Evolutionary conservation across 257 asterid species (phyloP).

Genomic region (Solanum piurae): DNA sequence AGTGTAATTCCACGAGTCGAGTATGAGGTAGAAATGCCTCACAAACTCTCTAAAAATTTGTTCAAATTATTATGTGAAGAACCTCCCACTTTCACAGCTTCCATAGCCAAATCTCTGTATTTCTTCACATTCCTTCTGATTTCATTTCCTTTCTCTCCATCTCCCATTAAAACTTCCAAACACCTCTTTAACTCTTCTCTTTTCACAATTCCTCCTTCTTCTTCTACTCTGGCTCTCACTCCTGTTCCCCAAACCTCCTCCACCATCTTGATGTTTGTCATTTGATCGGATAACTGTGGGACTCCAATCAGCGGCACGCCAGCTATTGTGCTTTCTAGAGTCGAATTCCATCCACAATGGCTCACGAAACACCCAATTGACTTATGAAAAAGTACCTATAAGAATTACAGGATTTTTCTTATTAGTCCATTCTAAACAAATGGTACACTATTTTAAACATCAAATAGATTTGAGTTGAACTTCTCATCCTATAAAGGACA

Average conservation of each 20-base stretch:
- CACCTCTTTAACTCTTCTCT: slow-evolving; percentile 40
- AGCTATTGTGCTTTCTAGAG: slow-evolving; percentile 34
- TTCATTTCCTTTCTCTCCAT: slow-evolving; percentile 15
- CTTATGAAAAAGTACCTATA: slow-evolving; percentile 10
- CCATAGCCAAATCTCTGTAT: slow-evolving; percentile 25
- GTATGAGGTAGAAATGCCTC: background rate
- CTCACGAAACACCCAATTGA: slow-evolving; percentile 47
- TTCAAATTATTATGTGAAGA: slow-evolving; percentile 28
- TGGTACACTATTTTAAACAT: background rate
- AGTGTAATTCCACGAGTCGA: background rate
- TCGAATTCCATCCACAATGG: slow-evolving; percentile 69
- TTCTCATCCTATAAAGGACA: background rate
- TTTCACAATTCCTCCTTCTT: slow-evolving; percentile 28
- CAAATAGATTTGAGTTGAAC: background rate
- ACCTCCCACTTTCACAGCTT: slow-evolving; percentile 30
- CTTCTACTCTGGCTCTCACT: slow-evolving; percentile 17
- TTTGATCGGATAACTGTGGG: slow-evolving; percentile 43
- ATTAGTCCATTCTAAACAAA: background rate
- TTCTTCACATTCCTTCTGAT: slow-evolving; percentile 24
- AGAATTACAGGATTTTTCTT: background rate
- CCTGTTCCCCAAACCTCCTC: slow-evolving; percentile 47
- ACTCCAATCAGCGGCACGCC: slow-evolving; percentile 39
- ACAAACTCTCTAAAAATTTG: slow-evolving; percentile 1
- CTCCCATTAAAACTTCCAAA: slow-evolving; percentile 35
- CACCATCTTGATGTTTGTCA: slow-evolving; percentile 43